Conservation (phyloP, 1,284 basidiomycete genomes). For the Boletus albobrunnescens region DNA sequence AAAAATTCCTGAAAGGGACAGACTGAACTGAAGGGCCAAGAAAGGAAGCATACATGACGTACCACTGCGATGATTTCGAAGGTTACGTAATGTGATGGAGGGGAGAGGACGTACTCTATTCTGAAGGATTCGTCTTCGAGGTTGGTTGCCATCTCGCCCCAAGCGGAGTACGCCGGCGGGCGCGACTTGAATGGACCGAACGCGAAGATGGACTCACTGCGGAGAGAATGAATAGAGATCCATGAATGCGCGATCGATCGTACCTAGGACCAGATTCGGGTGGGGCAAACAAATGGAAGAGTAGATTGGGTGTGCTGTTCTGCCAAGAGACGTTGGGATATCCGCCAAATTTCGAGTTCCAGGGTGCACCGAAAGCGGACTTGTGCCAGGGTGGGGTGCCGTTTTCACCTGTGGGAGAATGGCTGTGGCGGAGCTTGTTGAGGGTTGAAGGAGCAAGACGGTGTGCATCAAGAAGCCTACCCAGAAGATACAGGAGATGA, state of each 20-base stretch:
- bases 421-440: constrained; percentile 27
- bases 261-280: constrained; percentile 54
- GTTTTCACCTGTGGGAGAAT: constrained; percentile 29
- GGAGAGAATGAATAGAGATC: constrained; percentile 21
- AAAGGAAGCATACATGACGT: constrained; percentile 25
- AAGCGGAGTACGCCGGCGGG: constrained; percentile 51
- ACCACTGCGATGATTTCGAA: constrained; percentile 28
- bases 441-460: constrained; percentile 21
- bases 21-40: constrained; percentile 11
- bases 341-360: constrained; percentile 44
- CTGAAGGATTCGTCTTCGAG: constrained; percentile 68
- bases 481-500: constrained; percentile 36
- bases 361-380: constrained; percentile 27
- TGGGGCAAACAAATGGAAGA: constrained; percentile 68
- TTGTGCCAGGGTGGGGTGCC: constrained; percentile 31
- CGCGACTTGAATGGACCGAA: constrained; percentile 32
- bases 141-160: constrained; percentile 67
- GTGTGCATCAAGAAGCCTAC: constrained; percentile 27
- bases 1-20: constrained; percentile 6
- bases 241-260: constrained; percentile 26
- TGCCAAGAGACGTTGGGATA: constrained; percentile 50
- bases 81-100: constrained; percentile 27
- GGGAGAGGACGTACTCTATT: constrained; percentile 59
- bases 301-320: constrained; percentile 58
- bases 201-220: constrained; percentile 26